Evolutionary conservation across 495 filamentous ascomycete genomes (phyloP), one percentile per base, ranked within the genome.

Genomic region (Xylaria nigripes): DNA sequence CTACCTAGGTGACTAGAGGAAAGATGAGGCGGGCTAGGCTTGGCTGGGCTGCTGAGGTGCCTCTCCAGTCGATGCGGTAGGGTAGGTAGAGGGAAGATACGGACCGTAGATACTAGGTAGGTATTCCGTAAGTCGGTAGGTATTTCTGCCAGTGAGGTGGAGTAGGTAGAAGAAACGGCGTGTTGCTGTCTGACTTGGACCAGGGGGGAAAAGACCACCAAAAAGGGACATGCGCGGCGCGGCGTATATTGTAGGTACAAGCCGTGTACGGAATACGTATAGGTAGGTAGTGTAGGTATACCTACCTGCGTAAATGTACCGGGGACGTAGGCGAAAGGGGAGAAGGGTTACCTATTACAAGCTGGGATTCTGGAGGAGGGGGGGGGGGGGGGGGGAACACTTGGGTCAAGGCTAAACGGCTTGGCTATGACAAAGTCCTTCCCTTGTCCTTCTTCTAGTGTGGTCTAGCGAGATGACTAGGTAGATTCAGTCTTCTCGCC

Each of bases 21-120:
- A 36, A 43, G 45, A 49, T 44, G 12, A 47, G 51, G 51, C 51
- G 51, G 55, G 48, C 58, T 59, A 58, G 58, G 61, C 51, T 56
- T 41, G 55, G 57, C 42, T 40, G 27, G 40, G 45, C 34, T 41
- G 45, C 32, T 36, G 32, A 36, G 30, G 24, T 22, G 34, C 25
- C 43, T 36, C 45, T 43, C 21, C 41, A 45, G 41, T 23, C 41
- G 48, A 10, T 29, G 16, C 48, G n/a, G 43, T 23, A n/a, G n/a
- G n/a, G n/a, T n/a, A n/a, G n/a, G n/a, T 36, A 13, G 5, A 36
- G 32, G 32, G 6, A 2, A 36, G 32, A 36, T 36, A 36, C 8
- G 2, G 15, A 30, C 13, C 6, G 32, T 36, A 36, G 32, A 12
- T 15, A 36, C 8, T 8, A 5, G 4, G 32, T 5, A 36, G 32